Base-by-base conservation (phyloP, 257 asterid species). In the Cinchona pubescens region DNA sequence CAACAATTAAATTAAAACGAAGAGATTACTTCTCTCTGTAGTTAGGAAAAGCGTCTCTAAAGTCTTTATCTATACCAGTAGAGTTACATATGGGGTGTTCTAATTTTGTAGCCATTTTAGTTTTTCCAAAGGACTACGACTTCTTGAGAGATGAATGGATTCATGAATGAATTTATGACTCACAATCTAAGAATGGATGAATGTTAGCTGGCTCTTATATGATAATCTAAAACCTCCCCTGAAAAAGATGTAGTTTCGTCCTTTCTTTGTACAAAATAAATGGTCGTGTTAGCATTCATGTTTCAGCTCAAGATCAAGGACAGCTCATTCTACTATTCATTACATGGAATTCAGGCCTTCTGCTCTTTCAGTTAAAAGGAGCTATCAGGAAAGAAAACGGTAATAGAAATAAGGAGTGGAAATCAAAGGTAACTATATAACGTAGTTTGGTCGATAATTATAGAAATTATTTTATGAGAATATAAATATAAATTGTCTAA, bases 41-140 rank as follows among this genome's bases (percentile, higher is more conserved):
- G 72, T n/a, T 38, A 43, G n/a, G 48, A 25, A 40, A 4, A 25
- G 55, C 0, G 25, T 43, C 38, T 12, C 32, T n/a, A 0, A 16
- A 37, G 76, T 72, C 76, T 25, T 68, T 58, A 16, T 72, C 76
- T 72, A 4, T 38, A 21, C 42, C 25, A 55, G 68, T 58, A 9
- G 67, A 72, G 7, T 21, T 18, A 58, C 76, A 72, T 72, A 72
- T 72, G 76, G 76, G 76, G 29, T 72, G 76, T 58, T 72, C 42
- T 42, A 25, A n/a, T n/a, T 38, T 72, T 12, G n/a, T 7, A 30
- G 75, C 51, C 30, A 35, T 53, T 42, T 56, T 7, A 62, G 67
- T 62, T 2, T 61, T 62, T 13, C 25, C n/a, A n/a, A 62, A 62
- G 25, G 13, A n/a, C n/a, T 62, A 34, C 23, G 32, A 25, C 1